These are phyloP conservation scores for Xylariaceae sp. DNA, from an alignment of 2,329 filamentous ascomycete species.

Conservation along the genomic window DNA sequence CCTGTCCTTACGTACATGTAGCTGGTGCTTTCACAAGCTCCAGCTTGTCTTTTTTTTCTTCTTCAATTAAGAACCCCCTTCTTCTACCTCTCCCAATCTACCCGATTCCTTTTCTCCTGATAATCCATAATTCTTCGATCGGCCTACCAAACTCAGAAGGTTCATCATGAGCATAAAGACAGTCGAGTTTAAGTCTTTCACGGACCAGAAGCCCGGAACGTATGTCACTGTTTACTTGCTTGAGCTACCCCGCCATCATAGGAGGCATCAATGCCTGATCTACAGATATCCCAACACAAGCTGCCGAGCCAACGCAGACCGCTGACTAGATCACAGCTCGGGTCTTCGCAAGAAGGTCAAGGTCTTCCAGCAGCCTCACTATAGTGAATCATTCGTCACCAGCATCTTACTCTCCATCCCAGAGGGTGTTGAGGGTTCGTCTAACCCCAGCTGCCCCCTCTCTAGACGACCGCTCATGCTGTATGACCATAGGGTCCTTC, in stretches of 20 bases:
- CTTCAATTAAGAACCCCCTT: slow-evolving; percentile 1
- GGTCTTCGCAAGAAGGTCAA: slow-evolving; percentile 99
- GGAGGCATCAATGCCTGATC: slow-evolving; percentile 14
- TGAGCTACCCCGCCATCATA: slow-evolving; percentile 43
- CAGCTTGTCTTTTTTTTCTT: background rate
- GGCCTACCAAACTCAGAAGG: background rate
- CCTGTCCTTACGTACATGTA: slow-evolving; percentile 28
- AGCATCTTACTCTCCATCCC: slow-evolving; percentile 96
- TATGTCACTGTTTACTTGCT: slow-evolving; percentile 61
- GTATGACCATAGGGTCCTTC: slow-evolving; percentile 62
- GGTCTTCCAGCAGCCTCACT: slow-evolving; percentile 93
- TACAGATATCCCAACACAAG: background rate
- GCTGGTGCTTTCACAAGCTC: slow-evolving; percentile 25
- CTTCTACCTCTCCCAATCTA: slow-evolving; percentile 15
- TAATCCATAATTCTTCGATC: slow-evolving; percentile 4
- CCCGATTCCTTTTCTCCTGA: background rate
- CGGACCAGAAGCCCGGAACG: slow-evolving; percentile 99
- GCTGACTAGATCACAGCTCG: slow-evolving; percentile 64
- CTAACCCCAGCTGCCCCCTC: background rate
- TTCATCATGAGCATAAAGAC: slow-evolving; percentile 71
- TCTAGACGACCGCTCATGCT: slow-evolving; percentile 12
- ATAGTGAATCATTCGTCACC: slow-evolving; percentile 93
- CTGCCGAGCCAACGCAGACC: background rate
- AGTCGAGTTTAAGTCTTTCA: slow-evolving; percentile 82
- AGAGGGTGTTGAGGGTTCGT: slow-evolving; percentile 79